Evolutionary conservation across 1,284 basidiomycete species (phyloP).

Genomic region (Lignosus rhinocerotis): DNA sequence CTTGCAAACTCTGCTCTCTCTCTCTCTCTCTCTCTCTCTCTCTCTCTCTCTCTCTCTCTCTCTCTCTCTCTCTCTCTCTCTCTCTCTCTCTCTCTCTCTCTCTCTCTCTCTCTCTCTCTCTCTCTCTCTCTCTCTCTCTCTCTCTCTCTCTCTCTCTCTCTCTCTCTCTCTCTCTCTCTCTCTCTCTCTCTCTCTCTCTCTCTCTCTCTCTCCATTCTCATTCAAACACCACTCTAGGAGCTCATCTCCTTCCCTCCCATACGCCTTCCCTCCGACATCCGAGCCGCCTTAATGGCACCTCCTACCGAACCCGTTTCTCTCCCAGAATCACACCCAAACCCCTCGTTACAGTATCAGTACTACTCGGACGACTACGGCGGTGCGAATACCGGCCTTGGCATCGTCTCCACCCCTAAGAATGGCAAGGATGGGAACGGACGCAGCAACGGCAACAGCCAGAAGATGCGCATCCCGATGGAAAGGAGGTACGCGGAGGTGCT

Average conservation of each 20-base stretch:
- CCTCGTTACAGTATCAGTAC: slow-evolving; percentile 49
- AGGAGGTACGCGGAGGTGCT: slow-evolving; percentile 49
- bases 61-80: no score
- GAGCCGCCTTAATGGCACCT: slow-evolving; percentile 63
- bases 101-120: no score
- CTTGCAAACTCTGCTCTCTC: not conserved
- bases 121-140: no score
- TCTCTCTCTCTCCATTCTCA: not conserved
- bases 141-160: no score
- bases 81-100: no score
- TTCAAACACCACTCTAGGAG: slow-evolving; percentile 55
- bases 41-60: no score
- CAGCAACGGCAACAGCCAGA: slow-evolving; percentile 50
- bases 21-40: not conserved
- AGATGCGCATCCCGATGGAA: slow-evolving; percentile 73
- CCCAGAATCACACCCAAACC: slow-evolving; percentile 73
- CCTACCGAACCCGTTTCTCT: slow-evolving; percentile 46
- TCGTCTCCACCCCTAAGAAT: slow-evolving; percentile 28
- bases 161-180: no score
- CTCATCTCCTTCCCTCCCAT: slow-evolving; percentile 83
- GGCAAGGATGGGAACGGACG: slow-evolving; percentile 34
- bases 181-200: not conserved
- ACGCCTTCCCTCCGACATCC: slow-evolving; percentile 65
- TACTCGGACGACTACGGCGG: slow-evolving; percentile 37
- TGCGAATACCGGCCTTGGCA: slow-evolving; percentile 19